A percentile compares a stretch with the other conserved stretches of the same genome.
Conservation (phyloP, 352 stramenopile species). For the Pythium grandisporangium region DNA sequence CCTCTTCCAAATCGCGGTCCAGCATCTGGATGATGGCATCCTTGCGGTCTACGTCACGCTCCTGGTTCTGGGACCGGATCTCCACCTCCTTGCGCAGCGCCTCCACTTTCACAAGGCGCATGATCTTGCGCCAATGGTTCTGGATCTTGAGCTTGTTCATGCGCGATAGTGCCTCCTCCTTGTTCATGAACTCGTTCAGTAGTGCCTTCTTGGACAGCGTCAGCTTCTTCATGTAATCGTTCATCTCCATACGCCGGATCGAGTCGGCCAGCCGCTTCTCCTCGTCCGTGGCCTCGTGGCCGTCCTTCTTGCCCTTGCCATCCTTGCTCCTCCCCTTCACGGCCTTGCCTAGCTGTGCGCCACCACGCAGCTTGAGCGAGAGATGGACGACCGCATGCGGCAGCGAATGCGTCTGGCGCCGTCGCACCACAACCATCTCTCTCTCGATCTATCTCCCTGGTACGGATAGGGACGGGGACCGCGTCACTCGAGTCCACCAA, state of each 20-base stretch:
- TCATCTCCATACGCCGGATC: slow-evolving; percentile 79
- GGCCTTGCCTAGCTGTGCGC: slow-evolving; percentile 65
- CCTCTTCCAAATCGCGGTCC: slow-evolving; percentile 89
- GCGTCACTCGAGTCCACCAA: too few species aligned
- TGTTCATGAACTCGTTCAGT: slow-evolving; percentile 68
- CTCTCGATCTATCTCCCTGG: too few species aligned
- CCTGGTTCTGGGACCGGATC: slow-evolving; percentile 89
- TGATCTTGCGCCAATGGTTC: slow-evolving; percentile 94
- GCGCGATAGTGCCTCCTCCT: slow-evolving; percentile 57
- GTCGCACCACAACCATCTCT: too few species aligned
- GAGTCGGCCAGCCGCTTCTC: slow-evolving; percentile 64
- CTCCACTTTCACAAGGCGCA: slow-evolving; percentile 92
- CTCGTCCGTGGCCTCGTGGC: slow-evolving; percentile 45
- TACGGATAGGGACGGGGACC: too few species aligned
- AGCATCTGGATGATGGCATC: slow-evolving; percentile 95
- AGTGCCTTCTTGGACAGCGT: slow-evolving; percentile 70
- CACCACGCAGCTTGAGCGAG: slow-evolving; percentile 39
- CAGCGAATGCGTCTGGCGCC: too few species aligned
- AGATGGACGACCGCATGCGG: too few species aligned
- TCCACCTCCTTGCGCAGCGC: slow-evolving; percentile 89
- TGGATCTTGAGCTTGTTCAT: slow-evolving; percentile 91
- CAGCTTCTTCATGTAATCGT: slow-evolving; percentile 77
- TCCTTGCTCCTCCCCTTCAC: slow-evolving; percentile 77
- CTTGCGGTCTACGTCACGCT: slow-evolving; percentile 92
- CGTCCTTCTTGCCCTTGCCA: slow-evolving; percentile 53